These are phyloP conservation scores for Coemansia sp. DNA, from an alignment of 371 early-diverging fungal genomes.

Conservation along the genomic window DNA sequence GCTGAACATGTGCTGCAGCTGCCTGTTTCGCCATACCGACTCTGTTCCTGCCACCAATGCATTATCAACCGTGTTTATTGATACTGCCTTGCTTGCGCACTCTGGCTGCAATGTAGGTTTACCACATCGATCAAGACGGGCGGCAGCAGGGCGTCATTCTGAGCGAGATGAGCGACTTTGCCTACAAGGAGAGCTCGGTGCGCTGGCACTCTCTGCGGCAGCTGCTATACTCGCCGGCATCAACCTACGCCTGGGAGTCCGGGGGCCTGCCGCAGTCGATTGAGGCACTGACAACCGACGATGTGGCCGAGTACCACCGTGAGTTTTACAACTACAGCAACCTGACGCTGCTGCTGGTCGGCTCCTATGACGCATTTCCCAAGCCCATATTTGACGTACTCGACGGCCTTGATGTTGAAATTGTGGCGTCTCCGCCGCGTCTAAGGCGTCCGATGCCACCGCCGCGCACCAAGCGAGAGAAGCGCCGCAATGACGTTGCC, in stretches of 20 bases:
- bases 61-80: not conserved
- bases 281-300: conserved; percentile 61
- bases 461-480: conserved; percentile 15
- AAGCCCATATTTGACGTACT: conserved; percentile 27
- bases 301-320: conserved; percentile 67
- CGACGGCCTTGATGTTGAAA: conserved; percentile 24
- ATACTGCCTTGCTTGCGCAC: not conserved
- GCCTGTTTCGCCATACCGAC: too few relatives aligned
- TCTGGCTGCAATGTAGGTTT: conserved; percentile 48
- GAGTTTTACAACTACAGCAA: conserved; percentile 63
- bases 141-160: conserved; percentile 77
- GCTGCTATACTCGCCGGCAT: conserved; percentile 56
- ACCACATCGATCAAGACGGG: conserved; percentile 68
- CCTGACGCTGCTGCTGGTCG: conserved; percentile 63
- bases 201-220: conserved; percentile 58
- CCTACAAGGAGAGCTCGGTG: conserved; percentile 60
- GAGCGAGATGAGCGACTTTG: conserved; percentile 80
- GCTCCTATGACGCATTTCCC: conserved; percentile 47
- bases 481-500: conserved; percentile 26
- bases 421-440: conserved; percentile 21
- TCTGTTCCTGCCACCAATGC: too few relatives aligned
- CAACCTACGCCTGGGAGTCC: conserved; percentile 69
- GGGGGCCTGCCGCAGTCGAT: conserved; percentile 75
- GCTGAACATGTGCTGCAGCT: not conserved
- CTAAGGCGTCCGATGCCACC: conserved; percentile 28